Evolutionary conservation across 108 stramenopile genomes (phyloP), one percentile per base, ranked within the genome.

Genomic region (Asterionellopsis glacialis): DNA sequence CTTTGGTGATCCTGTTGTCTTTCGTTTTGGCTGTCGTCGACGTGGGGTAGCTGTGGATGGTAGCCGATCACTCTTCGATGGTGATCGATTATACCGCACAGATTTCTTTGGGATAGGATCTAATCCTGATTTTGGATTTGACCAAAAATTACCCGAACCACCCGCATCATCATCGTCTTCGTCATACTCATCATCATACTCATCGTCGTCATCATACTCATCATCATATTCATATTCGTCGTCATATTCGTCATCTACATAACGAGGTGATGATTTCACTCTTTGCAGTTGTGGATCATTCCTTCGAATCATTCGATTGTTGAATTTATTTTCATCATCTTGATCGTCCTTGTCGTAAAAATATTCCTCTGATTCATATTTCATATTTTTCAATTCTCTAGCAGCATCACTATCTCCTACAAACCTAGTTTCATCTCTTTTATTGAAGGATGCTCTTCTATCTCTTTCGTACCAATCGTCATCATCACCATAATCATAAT

Each of bases 81-180:
- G 14, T 55, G 22, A 38, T 19, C 49, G 28, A 7, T 41, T 21
- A 22, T 19, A 33, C 22, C 47, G 12, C n/a, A 21, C 40, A 1
- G 19, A 14, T 15, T 21, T 43, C 14, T 19, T 41, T 21, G 22
- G 40, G 4, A 25, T 3, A 42, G 40, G 61, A 56, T 70, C 59
- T 27, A 71, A 27, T 45, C 67, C 65, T 47, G 61, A 66, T 55
- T 21, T 45, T 55, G 77, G 61, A 74, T 77, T 71, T 61, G 82
- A 61, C 82, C 82, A 82, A 66, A 79, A 67, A 61, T 73, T 78
- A 42, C 77, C 77, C 25, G 16, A 43, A 15, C 6, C 19, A 9
- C 45, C 7, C 0, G 39, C 27, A 21, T 42, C 47, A 42, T 60
- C 41, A 9, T 72, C 77, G 15, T 69, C 59, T 0, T 64, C 71